phyloP scores from a whole-genome alignment of 2,329 filamentous ascomycete genomes.

The Fusarium sp. region DNA sequence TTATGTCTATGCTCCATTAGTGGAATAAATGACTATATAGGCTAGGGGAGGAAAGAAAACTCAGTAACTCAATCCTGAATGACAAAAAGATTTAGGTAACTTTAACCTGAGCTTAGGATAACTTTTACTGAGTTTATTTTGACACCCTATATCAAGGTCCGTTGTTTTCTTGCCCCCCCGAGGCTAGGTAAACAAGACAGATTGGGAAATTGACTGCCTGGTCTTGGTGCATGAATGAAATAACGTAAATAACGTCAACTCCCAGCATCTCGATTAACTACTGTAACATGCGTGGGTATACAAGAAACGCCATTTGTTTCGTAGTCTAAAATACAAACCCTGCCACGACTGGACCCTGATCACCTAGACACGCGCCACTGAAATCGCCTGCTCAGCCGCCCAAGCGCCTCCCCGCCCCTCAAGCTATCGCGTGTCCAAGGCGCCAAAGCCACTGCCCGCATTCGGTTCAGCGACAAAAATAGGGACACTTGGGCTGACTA shows the following conservation, averaged over 20 bases:
- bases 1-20: neutral
- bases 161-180: no score
- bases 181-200: neutral
- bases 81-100: no score
- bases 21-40: conserved; percentile 4
- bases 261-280: neutral
- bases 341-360: conserved; percentile 30
- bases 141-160: no score
- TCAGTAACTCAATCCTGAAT: no score
- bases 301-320: conserved; percentile 32
- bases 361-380: conserved; percentile 30
- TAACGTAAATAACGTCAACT: neutral
- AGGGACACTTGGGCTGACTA: conserved; percentile 23
- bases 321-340: conserved; percentile 12
- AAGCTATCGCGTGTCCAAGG: conserved; percentile 12
- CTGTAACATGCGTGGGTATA: neutral
- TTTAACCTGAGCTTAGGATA: no score
- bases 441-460: conserved; percentile 35
- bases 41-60: no score
- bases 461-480: conserved; percentile 31
- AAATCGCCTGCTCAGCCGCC: conserved; percentile 30
- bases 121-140: no score
- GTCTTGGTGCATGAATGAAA: neutral
- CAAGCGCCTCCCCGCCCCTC: conserved; percentile 20
- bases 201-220: neutral